Evolutionary conservation across 192 early-diverging fungal genomes (phyloP).

Genomic region (Rhizophagus prolifer): DNA sequence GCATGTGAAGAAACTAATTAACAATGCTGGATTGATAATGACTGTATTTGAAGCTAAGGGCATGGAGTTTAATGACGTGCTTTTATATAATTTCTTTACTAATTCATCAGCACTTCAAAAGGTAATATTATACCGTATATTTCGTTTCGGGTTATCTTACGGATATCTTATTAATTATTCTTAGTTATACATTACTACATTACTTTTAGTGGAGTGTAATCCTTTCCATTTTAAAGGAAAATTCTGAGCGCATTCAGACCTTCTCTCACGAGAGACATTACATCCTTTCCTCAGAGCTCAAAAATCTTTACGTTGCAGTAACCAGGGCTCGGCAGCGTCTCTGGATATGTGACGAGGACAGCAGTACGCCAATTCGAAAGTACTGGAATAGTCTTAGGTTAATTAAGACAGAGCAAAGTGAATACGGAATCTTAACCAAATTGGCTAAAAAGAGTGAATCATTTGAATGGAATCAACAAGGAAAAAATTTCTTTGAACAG

Average conservation of each 20-base stretch:
- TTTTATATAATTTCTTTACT: constrained; percentile 27
- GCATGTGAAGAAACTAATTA: background rate
- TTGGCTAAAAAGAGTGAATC: constrained; percentile 10
- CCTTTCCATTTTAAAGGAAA: background rate
- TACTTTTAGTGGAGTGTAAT: constrained; percentile 15
- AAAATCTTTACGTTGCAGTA: constrained; percentile 15
- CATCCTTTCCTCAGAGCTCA: constrained; percentile 20
- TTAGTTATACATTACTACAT: background rate
- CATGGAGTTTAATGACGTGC: constrained; percentile 28
- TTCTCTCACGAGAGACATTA: constrained; percentile 14
- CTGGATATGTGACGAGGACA: constrained; percentile 13
- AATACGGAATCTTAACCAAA: background rate
- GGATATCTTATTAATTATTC: background rate
- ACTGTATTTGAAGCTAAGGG: constrained; percentile 22
- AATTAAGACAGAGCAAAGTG: background rate
- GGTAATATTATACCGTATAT: background rate
- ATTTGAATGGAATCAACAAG: constrained; percentile 16
- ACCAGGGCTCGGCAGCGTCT: constrained; percentile 21
- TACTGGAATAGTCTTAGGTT: background rate
- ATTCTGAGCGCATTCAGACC: background rate
- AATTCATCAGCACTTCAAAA: background rate
- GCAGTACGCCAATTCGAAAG: background rate
- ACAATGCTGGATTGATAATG: background rate
- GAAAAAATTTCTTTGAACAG: constrained; percentile 2
- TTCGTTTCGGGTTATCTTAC: background rate